phyloP scores from a whole-genome alignment of 2,329 filamentous ascomycete genomes.

The Fusarium austroafricanum region DNA sequence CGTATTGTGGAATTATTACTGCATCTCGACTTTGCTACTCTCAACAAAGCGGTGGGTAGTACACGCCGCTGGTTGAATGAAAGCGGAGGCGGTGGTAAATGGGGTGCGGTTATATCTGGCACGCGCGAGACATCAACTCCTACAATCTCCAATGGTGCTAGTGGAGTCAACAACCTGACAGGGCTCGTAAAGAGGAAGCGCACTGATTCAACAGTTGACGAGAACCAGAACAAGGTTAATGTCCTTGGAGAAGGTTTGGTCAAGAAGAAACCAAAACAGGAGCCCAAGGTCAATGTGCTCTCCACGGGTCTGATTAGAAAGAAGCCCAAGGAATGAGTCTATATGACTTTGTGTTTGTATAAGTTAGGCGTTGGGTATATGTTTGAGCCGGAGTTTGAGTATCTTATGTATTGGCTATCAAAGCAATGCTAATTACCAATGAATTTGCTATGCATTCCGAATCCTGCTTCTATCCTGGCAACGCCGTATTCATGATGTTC shows the following conservation, averaged over 20 bases:
- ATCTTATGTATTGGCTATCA: slow-evolving; percentile 19
- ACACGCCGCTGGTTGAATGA: slow-evolving; percentile 78
- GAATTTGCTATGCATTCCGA: not conserved
- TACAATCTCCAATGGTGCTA: slow-evolving; percentile 9
- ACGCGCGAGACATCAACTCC: slow-evolving; percentile 46
- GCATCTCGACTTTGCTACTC: slow-evolving; percentile 77
- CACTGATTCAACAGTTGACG: slow-evolving; percentile 42
- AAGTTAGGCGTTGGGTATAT: slow-evolving; percentile 22
- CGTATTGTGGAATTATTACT: slow-evolving; percentile 76
- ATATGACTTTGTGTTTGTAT: slow-evolving; percentile 1
- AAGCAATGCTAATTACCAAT: not conserved
- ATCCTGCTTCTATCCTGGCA: not conserved
- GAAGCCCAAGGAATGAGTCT: slow-evolving; percentile 61
- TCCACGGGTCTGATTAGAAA: slow-evolving; percentile 64
- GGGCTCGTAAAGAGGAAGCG: slow-evolving; percentile 62
- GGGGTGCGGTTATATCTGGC: slow-evolving; percentile 65
- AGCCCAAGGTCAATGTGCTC: slow-evolving; percentile 59
- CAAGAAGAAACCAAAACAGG: slow-evolving; percentile 65
- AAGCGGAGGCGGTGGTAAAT: slow-evolving; percentile 64
- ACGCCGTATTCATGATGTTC: slow-evolving; percentile 5
- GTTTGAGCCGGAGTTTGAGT: slow-evolving; percentile 35
- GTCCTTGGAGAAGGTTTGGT: slow-evolving; percentile 61
- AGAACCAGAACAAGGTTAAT: slow-evolving; percentile 53
- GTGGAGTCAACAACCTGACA: slow-evolving; percentile 59
- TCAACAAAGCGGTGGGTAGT: slow-evolving; percentile 71